Conservation (phyloP, 1,284 basidiomycete species). For the Rhodotorula sp. region DNA sequence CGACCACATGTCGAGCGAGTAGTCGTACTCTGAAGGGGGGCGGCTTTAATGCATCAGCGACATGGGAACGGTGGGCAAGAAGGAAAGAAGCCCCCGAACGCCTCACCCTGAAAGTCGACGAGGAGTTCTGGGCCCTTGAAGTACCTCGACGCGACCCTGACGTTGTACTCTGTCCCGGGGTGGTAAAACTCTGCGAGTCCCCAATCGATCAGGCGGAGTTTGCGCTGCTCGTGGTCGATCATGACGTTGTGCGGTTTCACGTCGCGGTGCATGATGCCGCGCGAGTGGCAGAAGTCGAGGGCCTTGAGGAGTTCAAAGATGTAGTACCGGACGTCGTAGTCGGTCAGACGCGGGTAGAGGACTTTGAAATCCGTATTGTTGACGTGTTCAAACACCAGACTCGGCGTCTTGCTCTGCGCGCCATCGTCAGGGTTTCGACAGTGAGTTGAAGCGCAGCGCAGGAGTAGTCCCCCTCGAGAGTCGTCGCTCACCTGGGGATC, state of each 20-base stretch:
- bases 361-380: conserved; percentile 95
- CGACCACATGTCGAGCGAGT: conserved; percentile 86
- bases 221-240: conserved; percentile 97
- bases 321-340: conserved; percentile 97
- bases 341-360: conserved; percentile 79
- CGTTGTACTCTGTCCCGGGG: conserved; percentile 89
- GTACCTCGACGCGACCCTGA: conserved; percentile 80
- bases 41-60: too few species aligned
- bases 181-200: conserved; percentile 99
- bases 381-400: conserved; percentile 84
- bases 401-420: conserved; percentile 83
- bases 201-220: conserved; percentile 97
- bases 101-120: conserved; percentile 98
- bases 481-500: conserved; percentile 59
- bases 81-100: conserved; percentile 13
- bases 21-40: conserved; percentile 42
- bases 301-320: conserved; percentile 97
- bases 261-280: conserved; percentile 87
- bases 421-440: too few species aligned
- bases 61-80: too few species aligned
- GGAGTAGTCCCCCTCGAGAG: not conserved
- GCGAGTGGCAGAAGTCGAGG: conserved; percentile 95
- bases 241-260: conserved; percentile 96
- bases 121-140: conserved; percentile 97
- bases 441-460: not conserved